Percentiles rank a stretch among this genome's conserved stretches.
phyloP scores from a whole-genome alignment of 306 rosid species.

The Elaeagnus macrophylla region DNA sequence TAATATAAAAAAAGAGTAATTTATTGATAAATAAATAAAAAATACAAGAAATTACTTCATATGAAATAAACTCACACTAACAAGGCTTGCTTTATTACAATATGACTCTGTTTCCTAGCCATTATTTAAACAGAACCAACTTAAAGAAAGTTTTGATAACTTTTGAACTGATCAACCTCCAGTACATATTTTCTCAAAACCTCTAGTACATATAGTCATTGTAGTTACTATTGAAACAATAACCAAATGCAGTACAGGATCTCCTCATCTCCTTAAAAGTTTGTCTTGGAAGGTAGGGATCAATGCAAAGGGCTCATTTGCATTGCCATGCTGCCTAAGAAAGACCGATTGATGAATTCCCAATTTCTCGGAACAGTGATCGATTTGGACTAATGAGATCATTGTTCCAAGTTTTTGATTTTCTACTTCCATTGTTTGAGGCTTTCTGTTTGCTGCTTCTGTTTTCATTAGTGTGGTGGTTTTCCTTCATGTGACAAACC shows the following conservation, averaged over 20 bases:
- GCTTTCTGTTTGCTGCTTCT: conserved; percentile 21
- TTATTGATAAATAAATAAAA: no score
- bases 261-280: conserved; percentile 4
- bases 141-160: no score
- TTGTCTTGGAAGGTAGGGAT: conserved; percentile 26
- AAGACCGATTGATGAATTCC: conserved; percentile 41
- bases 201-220: no score
- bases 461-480: conserved; percentile 23
- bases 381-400: conserved; percentile 24
- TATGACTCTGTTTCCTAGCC: no score
- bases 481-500: conserved; percentile 62
- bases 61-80: no score
- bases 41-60: no score
- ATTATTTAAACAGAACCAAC: no score
- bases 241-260: background rate
- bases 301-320: conserved; percentile 32
- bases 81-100: no score
- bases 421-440: conserved; percentile 31
- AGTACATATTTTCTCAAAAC: no score
- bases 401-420: conserved; percentile 10
- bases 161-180: no score
- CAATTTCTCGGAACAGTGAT: conserved; percentile 52
- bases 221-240: no score
- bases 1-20: no score
- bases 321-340: conserved; percentile 39